Base-by-base conservation (phyloP, 129 eudicot genomes). In the Centaurea solstitialis region DNA sequence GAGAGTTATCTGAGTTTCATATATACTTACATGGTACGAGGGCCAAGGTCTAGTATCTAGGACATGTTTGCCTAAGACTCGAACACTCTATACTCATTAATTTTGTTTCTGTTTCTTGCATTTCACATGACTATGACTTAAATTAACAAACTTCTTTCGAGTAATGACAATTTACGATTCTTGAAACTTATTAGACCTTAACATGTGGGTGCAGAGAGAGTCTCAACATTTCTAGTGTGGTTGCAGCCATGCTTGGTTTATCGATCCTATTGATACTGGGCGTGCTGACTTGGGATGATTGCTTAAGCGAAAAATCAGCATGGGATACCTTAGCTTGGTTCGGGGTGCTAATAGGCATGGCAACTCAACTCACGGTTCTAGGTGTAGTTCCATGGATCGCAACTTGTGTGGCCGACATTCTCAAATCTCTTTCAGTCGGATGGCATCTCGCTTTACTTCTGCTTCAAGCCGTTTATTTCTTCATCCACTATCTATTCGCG, bases 291-390 rank as follows among this genome's bases (percentile, higher is more conserved):
- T 93, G 98, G 98, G 91, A 91, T 17, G 98, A 93, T 74, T 93
- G 98, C 81, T 66, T 93, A 37, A 87, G 87, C 41, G 98, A 93
- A 82, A 93, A 88, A 74, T 87, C 92, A 24, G 97, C 98, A 72
- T 93, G 97, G 98, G 97, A 93, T 79, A 93, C 97, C 2, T 77
- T 93, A 74, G 82, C 83, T 74, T 93, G 98, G 98, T 93, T 93
- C 20, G 98, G 89, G 8, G 93, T 89, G 23, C 79, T 93, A 72
- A 87, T 93, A 0, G 98, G 98, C 17, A 89, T 93, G 97, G 97
- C 98, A 6, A 75, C 84, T n/a, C 97, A 93, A 80, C 76, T 93
- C 61, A 88, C 89, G 0, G 45, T 83, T 17, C 85, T 89, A 8
- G 98, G 98, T 6, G 91, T 91, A 6, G 87, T 91, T 5, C 90